Evolutionary conservation across 805 yeast species (phyloP).

Genomic region (Candida vaughaniae): DNA sequence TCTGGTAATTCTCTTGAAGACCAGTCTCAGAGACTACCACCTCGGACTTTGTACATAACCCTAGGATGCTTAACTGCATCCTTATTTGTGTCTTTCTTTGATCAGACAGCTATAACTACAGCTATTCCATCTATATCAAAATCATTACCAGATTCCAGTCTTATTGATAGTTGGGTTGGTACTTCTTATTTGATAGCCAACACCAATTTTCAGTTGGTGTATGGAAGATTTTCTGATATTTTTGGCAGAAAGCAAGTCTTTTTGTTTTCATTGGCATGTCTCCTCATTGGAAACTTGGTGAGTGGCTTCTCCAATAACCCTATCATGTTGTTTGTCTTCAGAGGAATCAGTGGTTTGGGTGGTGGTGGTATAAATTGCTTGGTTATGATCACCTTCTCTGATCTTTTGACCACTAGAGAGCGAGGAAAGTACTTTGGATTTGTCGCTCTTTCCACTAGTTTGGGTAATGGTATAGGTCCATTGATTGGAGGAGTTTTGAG

Average conservation of each 20-base stretch:
- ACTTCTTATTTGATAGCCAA: constrained; percentile 67
- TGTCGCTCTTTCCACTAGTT: constrained; percentile 46
- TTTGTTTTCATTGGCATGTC: constrained; percentile 43
- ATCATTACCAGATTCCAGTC: constrained; percentile 39
- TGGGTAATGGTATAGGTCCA: constrained; percentile 56
- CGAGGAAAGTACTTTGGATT: constrained; percentile 58
- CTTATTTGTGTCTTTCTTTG: constrained; percentile 39
- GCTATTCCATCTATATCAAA: constrained; percentile 46
- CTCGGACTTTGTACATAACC: constrained; percentile 7
- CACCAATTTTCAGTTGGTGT: constrained; percentile 72
- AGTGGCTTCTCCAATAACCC: constrained; percentile 44
- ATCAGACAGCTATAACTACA: constrained; percentile 45
- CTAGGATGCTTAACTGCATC: constrained; percentile 13
- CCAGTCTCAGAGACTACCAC: constrained; percentile 12
- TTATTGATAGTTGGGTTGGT: constrained; percentile 64
- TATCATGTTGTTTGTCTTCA: constrained; percentile 43
- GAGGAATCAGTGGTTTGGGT: constrained; percentile 60
- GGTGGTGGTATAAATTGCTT: constrained; percentile 58
- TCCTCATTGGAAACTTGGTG: constrained; percentile 44
- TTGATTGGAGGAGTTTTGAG: constrained; percentile 22
- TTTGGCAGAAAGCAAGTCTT: constrained; percentile 52
- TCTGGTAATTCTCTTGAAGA: no score
- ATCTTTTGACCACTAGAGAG: constrained; percentile 51
- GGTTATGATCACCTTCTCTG: constrained; percentile 54
- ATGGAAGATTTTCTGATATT: constrained; percentile 69